A percentile compares a stretch with the other conserved stretches of the same genome.
Evolutionary conservation across 2,329 filamentous ascomycete species (phyloP).

Genomic region (Botrytis tulipae): DNA sequence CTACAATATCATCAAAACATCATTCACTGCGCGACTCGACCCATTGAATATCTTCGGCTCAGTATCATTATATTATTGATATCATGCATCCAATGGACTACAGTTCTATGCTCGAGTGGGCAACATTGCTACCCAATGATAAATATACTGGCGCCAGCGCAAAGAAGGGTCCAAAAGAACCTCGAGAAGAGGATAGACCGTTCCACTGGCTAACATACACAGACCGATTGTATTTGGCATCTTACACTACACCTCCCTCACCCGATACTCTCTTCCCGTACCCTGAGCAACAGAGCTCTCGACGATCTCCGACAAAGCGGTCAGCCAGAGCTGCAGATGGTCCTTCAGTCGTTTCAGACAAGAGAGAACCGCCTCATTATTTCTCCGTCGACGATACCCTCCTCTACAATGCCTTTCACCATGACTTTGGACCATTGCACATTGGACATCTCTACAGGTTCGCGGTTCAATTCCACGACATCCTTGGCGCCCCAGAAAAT

Average conservation of each 20-base stretch:
- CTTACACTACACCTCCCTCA: slow-evolving; percentile 80
- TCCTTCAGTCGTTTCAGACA: slow-evolving; percentile 47
- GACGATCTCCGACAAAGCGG: slow-evolving; percentile 71
- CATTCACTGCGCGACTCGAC: slow-evolving; percentile 19
- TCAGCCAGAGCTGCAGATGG: slow-evolving; percentile 64
- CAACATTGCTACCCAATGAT: slow-evolving; percentile 30
- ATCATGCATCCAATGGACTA: slow-evolving; percentile 26
- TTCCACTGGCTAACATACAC: slow-evolving; percentile 42
- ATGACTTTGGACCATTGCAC: slow-evolving; percentile 96
- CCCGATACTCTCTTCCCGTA: slow-evolving; percentile 85
- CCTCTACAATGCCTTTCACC: slow-evolving; percentile 97
- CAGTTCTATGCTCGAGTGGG: slow-evolving; percentile 30
- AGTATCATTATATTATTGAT: slow-evolving; percentile 31
- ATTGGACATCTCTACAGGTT: slow-evolving; percentile 97
- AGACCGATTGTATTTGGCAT: slow-evolving; percentile 95
- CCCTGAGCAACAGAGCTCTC: slow-evolving; percentile 52
- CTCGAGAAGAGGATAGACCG: slow-evolving; percentile 19
- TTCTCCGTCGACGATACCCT: slow-evolving; percentile 92
- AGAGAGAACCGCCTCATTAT: slow-evolving; percentile 73
- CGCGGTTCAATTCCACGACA: slow-evolving; percentile 92
- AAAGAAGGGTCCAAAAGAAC: background rate
- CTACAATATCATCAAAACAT: slow-evolving; percentile 17
- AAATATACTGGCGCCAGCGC: slow-evolving; percentile 20
- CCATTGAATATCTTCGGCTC: slow-evolving; percentile 24
- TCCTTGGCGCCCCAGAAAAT: slow-evolving; percentile 87